Percentiles rank a stretch among this genome's conserved stretches.
These are phyloP conservation scores for Cicer judaicum DNA, from an alignment of 306 rosid genomes.

Conservation along the genomic window DNA sequence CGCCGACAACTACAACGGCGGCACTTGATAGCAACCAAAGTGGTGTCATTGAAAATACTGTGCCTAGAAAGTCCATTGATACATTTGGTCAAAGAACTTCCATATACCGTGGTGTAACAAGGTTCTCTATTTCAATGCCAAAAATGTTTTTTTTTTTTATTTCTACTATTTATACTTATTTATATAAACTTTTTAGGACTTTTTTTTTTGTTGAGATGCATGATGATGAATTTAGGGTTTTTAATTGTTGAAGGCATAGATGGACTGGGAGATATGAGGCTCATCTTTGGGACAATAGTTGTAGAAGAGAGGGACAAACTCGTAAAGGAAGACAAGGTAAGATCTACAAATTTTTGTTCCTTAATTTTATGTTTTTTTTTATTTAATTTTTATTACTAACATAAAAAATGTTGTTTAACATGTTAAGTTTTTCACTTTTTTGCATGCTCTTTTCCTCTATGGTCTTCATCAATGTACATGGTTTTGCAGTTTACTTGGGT, in stretches of 20 bases:
- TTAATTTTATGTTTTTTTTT: neutral
- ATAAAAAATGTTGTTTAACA: constrained; percentile 19
- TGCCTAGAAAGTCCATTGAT: constrained; percentile 72
- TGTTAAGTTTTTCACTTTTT: constrained; percentile 25
- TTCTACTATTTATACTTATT: neutral
- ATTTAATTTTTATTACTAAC: neutral
- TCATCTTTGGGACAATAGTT: constrained; percentile 93
- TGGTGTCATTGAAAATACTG: constrained; percentile 48
- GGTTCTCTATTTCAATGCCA: constrained; percentile 46
- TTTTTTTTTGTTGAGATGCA: neutral
- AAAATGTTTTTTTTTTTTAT: neutral
- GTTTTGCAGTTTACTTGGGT: constrained; percentile 86
- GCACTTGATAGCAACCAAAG: constrained; percentile 43
- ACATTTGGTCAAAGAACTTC: constrained; percentile 96
- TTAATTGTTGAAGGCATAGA: constrained; percentile 64
- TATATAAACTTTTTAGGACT: neutral
- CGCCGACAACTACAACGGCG: neutral
- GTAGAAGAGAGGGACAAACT: constrained; percentile 98
- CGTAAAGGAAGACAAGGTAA: constrained; percentile 94
- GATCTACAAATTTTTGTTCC: neutral
- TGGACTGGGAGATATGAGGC: constrained; percentile 99
- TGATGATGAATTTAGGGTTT: constrained; percentile 34
- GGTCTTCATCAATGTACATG: constrained; percentile 50
- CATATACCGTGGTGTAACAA: constrained; percentile 94
- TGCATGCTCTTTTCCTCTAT: constrained; percentile 18